Base-by-base conservation (phyloP, 768 basidiomycete genomes). In the Podaxis carcinomalis region DNA sequence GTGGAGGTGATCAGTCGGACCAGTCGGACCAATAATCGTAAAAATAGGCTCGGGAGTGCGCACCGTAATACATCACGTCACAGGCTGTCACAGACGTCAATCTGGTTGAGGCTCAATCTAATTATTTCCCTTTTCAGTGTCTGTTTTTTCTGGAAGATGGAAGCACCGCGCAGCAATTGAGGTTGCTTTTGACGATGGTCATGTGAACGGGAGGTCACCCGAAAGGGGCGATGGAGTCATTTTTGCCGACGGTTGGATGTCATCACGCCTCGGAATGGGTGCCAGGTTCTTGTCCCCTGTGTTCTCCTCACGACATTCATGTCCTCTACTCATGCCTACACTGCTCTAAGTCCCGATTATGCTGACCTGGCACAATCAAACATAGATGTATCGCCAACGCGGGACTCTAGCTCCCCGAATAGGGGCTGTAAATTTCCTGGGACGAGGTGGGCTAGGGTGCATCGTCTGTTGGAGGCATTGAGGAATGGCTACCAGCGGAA, bases 281-380 rank as follows among this genome's bases (percentile, higher is more conserved):
- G 21, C 3, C 9, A 27, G 47, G 25, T 10, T 49, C 37, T 36
- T n/a, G 16, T 6, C n/a, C 40, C 11, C 23, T 14, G n/a, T 44
- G 9, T 19, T 55, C 44, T 28, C 46, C 46, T 55, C 14, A 49
- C 59, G 46, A 49, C 46, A 14, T 9, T 55, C 50, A 61, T 61
- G 59, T 27, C 59, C 46, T 61, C 59, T 11, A 39, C 35, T 19
- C 39, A 61, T 50, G 52, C 53, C 46, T 61, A 61, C 23, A 61
- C 59, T 1, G 59, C 59, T 37, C 46, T 61, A 7, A 55, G 52
- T 25, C 32, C 59, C 19, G 52, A 61, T n/a, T 55, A 54, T 21
- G 59, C 59, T 16, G 59, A 61, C 19, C 19, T 61, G 23, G 59
- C 53, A n/a, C 52, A 61, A 37, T 44, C 59, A 19, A 42, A 46